phyloP scores from a whole-genome alignment of 2,329 filamentous ascomycete genomes.

The Onygenales sp. region DNA sequence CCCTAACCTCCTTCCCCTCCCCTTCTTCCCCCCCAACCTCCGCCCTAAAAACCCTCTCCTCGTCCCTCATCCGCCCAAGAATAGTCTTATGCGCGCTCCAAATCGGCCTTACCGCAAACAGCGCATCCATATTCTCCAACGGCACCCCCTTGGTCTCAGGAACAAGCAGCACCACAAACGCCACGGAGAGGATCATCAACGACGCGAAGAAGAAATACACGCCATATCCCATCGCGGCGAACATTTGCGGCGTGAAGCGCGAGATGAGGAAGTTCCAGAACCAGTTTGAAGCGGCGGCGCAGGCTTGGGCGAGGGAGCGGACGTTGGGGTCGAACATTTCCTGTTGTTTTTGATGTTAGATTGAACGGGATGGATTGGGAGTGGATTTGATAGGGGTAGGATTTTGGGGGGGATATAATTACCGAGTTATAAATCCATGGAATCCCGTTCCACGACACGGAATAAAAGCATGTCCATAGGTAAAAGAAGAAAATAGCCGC shows the following conservation, averaged over 20 bases:
- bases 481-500: constrained; percentile 57
- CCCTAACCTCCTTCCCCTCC: too few relatives aligned
- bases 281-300: constrained; percentile 39
- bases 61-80: too few relatives aligned
- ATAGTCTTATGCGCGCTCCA: constrained; percentile 23
- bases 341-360: neutral
- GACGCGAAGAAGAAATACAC: constrained; percentile 62
- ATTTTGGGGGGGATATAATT: neutral
- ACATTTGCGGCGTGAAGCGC: constrained; percentile 33
- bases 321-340: constrained; percentile 31
- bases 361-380: too few relatives aligned
- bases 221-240: constrained; percentile 42
- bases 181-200: constrained; percentile 48
- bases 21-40: too few relatives aligned
- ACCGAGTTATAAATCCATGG: constrained; percentile 64
- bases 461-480: constrained; percentile 64
- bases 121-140: constrained; percentile 54
- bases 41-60: too few relatives aligned
- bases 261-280: constrained; percentile 28
- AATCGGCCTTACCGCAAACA: constrained; percentile 42
- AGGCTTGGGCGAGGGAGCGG: constrained; percentile 61
- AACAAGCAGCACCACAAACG: constrained; percentile 54
- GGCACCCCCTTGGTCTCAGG: constrained; percentile 60
- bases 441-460: constrained; percentile 61
- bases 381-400: too few relatives aligned